Evolutionary conservation across 768 basidiomycete species (phyloP).

Genomic region (Auricularia sp.): DNA sequence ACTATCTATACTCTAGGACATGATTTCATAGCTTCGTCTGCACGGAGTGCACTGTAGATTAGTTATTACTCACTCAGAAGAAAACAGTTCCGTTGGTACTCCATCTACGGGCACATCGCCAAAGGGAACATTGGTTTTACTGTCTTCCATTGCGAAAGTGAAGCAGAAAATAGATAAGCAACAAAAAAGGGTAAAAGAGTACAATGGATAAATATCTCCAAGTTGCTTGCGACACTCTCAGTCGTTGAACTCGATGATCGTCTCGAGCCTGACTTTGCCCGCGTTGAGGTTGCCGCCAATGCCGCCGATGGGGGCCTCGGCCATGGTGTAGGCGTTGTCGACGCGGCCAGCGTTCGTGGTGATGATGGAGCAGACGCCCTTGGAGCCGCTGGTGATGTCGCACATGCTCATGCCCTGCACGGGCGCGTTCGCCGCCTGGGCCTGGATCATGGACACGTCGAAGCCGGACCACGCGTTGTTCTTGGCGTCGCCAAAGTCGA

Average conservation of each 20-base stretch:
- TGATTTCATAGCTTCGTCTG: no score
- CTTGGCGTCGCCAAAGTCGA: not conserved
- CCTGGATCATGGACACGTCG: not conserved
- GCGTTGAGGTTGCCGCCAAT: not conserved
- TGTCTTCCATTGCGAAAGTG: no score
- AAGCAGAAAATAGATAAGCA: not conserved
- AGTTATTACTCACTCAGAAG: no score
- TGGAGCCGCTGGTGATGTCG: not conserved
- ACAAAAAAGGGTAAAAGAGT: not conserved
- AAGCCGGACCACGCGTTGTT: slow-evolving; percentile 1
- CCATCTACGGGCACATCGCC: not conserved
- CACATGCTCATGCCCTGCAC: slow-evolving; percentile 1
- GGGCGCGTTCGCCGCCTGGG: not conserved
- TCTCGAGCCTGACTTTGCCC: not conserved
- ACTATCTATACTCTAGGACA: no score
- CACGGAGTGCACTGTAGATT: no score
- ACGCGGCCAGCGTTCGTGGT: not conserved
- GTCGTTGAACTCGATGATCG: slow-evolving; percentile 1
- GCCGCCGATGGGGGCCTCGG: not conserved
- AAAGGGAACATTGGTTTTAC: no score
- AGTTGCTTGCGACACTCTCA: not conserved
- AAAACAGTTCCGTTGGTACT: no score
- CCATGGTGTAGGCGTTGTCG: not conserved
- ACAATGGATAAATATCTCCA: not conserved
- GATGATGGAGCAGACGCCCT: slow-evolving; percentile 1